A percentile compares a stretch with the other conserved stretches of the same genome.
Conservation (phyloP, 768 basidiomycete species). For the Naganishia onofrii region DNA sequence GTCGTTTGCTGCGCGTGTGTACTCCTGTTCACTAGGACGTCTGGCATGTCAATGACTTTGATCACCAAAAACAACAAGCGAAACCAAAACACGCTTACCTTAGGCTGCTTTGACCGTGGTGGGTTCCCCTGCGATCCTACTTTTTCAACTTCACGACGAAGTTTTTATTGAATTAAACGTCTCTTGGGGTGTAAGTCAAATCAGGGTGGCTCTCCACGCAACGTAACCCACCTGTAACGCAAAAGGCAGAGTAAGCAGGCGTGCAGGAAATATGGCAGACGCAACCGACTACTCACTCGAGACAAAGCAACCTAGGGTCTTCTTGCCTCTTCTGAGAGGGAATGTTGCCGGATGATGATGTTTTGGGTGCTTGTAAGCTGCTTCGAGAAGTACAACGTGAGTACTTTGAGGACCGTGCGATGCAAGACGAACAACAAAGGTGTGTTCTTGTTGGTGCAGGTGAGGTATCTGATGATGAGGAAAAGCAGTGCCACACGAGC, state of each 20-base stretch:
- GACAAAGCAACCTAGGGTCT: constrained; percentile 37
- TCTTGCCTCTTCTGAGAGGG: constrained; percentile 34
- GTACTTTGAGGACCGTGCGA: not conserved
- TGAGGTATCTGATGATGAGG: not conserved
- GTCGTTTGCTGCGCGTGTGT: constrained; percentile 13
- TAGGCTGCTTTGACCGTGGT: constrained; percentile 11
- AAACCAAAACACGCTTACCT: not conserved
- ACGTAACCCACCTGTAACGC: constrained; percentile 28
- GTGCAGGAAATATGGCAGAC: not conserved
- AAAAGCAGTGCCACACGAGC: not conserved
- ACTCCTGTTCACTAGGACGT: not conserved
- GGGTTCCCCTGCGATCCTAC: constrained; percentile 11
- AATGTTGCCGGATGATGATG: constrained; percentile 14
- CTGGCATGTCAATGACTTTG: not conserved
- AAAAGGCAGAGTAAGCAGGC: not conserved
- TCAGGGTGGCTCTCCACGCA: constrained; percentile 35
- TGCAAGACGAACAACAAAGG: not conserved
- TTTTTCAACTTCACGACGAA: constrained; percentile 3
- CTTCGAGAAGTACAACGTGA: not conserved
- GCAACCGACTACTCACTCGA: constrained; percentile 31
- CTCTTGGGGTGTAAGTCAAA: constrained; percentile 23
- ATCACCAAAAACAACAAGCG: not conserved
- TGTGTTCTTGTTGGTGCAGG: not conserved
- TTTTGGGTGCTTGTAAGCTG: constrained; percentile 20
- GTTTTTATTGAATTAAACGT: constrained; percentile 12